Evolutionary conservation across 1,284 basidiomycete species (phyloP).

Genomic region (Chondrostereum purpureum): DNA sequence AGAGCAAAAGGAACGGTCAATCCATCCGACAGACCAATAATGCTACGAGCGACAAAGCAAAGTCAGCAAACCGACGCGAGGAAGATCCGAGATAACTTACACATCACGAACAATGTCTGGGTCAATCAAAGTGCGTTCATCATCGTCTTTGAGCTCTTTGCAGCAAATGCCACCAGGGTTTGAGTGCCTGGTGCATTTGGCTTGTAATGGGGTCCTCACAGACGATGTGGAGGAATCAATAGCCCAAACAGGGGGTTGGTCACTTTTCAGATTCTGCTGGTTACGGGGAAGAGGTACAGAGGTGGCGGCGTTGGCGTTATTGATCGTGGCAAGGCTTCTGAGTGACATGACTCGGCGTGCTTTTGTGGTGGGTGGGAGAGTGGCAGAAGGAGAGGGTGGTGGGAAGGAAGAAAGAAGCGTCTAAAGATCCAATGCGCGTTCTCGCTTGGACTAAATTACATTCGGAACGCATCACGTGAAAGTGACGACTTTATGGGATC

Average conservation of each 20-base stretch:
- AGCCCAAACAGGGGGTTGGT: slow-evolving; percentile 57
- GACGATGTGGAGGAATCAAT: slow-evolving; percentile 36
- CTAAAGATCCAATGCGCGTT: too few relatives aligned
- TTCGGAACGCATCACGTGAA: too few relatives aligned
- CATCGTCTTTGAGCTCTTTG: slow-evolving; percentile 71
- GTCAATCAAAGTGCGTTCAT: slow-evolving; percentile 74
- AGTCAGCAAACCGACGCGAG: background rate
- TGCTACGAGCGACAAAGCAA: slow-evolving; percentile 44
- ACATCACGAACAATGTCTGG: slow-evolving; percentile 83
- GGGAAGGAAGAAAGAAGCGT: background rate
- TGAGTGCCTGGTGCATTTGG: slow-evolving; percentile 54
- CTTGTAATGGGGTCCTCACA: slow-evolving; percentile 37
- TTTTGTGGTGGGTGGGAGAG: background rate
- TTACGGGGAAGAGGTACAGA: slow-evolving; percentile 3
- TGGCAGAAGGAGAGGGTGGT: too few relatives aligned
- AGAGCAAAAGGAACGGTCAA: slow-evolving; percentile 91
- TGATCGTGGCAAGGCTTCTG: background rate
- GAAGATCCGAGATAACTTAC: slow-evolving; percentile 35
- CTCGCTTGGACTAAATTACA: too few relatives aligned
- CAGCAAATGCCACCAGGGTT: slow-evolving; percentile 68
- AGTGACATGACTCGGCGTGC: too few relatives aligned
- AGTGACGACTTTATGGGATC: too few relatives aligned
- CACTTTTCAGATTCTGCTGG: background rate
- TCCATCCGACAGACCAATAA: slow-evolving; percentile 95
- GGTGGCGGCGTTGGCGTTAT: background rate